Percentiles rank a stretch among this genome's conserved stretches.
phyloP scores from a whole-genome alignment of 2,329 filamentous ascomycete genomes.

The Claviceps purpurea region DNA sequence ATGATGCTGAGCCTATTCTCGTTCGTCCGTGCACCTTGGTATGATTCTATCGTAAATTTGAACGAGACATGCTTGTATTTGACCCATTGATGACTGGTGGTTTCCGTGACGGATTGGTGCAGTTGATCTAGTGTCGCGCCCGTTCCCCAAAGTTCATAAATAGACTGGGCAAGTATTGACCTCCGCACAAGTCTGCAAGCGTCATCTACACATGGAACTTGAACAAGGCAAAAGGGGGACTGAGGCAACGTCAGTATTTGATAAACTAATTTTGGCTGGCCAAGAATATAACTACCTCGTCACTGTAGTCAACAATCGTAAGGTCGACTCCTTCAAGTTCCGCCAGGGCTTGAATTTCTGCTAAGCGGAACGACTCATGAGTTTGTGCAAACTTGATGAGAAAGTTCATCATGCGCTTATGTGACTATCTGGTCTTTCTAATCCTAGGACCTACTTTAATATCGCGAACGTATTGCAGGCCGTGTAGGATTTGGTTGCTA shows the following conservation, averaged over 20 bases:
- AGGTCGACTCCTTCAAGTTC: conserved; percentile 52
- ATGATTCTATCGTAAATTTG: conserved; percentile 76
- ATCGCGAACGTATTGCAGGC: neutral
- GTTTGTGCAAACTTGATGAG: conserved; percentile 80
- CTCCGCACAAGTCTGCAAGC: conserved; percentile 57
- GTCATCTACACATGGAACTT: conserved; percentile 48
- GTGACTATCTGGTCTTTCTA: neutral
- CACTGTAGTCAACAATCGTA: conserved; percentile 60
- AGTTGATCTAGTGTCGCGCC: conserved; percentile 54
- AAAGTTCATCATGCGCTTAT: conserved; percentile 48
- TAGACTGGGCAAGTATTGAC: conserved; percentile 67
- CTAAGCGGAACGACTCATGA: conserved; percentile 79
- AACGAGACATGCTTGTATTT: conserved; percentile 55
- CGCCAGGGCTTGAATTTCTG: conserved; percentile 74
- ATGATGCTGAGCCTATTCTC: conserved; percentile 60
- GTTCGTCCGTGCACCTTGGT: conserved; percentile 55
- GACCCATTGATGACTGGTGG: conserved; percentile 52
- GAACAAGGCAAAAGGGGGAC: conserved; percentile 78
- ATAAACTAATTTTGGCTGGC: neutral
- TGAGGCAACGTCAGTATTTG: conserved; percentile 23
- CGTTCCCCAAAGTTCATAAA: conserved; percentile 81
- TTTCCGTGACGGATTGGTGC: conserved; percentile 47
- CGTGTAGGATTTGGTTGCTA: neutral
- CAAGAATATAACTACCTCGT: conserved; percentile 41
- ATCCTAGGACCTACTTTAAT: too few species aligned